These are phyloP conservation scores for Aspergillus saccharolyticus DNA, from an alignment of 495 filamentous ascomycete genomes.

Conservation along the genomic window DNA sequence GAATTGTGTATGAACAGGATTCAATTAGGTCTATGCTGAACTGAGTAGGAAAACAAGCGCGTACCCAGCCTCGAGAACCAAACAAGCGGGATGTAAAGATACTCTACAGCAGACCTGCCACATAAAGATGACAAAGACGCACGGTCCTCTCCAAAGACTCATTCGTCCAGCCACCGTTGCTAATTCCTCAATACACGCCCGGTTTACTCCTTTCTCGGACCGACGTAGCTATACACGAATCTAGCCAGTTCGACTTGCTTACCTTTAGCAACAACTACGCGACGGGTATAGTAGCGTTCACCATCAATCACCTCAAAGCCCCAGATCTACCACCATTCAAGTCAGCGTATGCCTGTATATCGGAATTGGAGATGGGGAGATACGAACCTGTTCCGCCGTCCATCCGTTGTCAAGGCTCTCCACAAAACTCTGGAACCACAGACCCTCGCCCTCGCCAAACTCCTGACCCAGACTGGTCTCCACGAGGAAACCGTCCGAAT, in stretches of 20 bases:
- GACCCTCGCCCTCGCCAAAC: conserved; percentile 35
- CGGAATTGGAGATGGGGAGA: not conserved
- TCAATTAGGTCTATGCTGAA: not conserved
- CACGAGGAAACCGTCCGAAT: conserved; percentile 33
- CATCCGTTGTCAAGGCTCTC: conserved; percentile 37
- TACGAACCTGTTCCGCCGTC: conserved; percentile 48
- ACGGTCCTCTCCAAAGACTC: not conserved
- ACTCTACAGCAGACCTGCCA: not conserved
- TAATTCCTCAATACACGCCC: not conserved
- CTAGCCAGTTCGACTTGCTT: conserved; percentile 53
- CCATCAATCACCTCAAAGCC: conserved; percentile 57
- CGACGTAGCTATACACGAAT: conserved; percentile 67
- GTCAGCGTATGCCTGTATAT: conserved; percentile 1
- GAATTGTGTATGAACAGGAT: not conserved
- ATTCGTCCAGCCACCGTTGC: not conserved
- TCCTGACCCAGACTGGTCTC: conserved; percentile 33
- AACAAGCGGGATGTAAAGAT: not conserved
- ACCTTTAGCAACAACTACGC: conserved; percentile 60
- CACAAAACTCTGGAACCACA: conserved; percentile 45
- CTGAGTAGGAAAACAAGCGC: not conserved
- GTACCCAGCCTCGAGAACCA: not conserved
- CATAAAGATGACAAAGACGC: not conserved
- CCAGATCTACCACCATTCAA: conserved; percentile 45
- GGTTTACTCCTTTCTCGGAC: conserved; percentile 2
- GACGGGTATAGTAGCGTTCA: conserved; percentile 62